A percentile compares a stretch with the other conserved stretches of the same genome.
Evolutionary conservation across 352 stramenopile species (phyloP).

Genomic region (Phytophthora colocasiae): DNA sequence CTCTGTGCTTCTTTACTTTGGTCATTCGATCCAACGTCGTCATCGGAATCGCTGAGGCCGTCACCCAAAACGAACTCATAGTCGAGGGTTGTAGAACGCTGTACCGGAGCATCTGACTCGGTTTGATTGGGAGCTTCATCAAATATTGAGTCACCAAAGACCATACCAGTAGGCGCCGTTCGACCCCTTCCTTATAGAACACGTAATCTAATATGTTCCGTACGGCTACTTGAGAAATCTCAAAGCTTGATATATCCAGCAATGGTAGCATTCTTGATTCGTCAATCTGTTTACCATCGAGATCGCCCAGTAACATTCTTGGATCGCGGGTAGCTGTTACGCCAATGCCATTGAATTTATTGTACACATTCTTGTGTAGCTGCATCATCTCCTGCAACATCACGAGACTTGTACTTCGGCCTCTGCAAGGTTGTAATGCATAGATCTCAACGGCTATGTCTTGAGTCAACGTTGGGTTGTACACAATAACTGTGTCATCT

Average conservation of each 20-base stretch:
- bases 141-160: too few relatives aligned
- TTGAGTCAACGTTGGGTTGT: neutral
- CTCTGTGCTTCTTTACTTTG: too few relatives aligned
- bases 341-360: constrained; percentile 14
- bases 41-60: too few relatives aligned
- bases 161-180: too few relatives aligned
- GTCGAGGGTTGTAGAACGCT: too few relatives aligned
- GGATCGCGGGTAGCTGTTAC: neutral
- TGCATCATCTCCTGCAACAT: constrained; percentile 12
- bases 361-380: constrained; percentile 2
- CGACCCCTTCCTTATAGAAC: too few relatives aligned
- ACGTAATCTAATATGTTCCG: too few relatives aligned
- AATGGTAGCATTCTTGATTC: neutral
- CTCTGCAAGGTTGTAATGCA: constrained; percentile 12
- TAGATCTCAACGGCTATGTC: constrained; percentile 18
- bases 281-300: neutral
- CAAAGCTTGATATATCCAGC: constrained; percentile 4
- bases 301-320: neutral
- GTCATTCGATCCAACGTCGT: too few relatives aligned
- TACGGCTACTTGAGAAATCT: too few relatives aligned
- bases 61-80: too few relatives aligned
- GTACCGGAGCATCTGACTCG: too few relatives aligned
- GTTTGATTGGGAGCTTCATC: too few relatives aligned
- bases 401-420: constrained; percentile 4
- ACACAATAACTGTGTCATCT: neutral